Evolutionary conservation across 441 rosid genomes (phyloP).

Genomic region (Gossypium gossypioides): DNA sequence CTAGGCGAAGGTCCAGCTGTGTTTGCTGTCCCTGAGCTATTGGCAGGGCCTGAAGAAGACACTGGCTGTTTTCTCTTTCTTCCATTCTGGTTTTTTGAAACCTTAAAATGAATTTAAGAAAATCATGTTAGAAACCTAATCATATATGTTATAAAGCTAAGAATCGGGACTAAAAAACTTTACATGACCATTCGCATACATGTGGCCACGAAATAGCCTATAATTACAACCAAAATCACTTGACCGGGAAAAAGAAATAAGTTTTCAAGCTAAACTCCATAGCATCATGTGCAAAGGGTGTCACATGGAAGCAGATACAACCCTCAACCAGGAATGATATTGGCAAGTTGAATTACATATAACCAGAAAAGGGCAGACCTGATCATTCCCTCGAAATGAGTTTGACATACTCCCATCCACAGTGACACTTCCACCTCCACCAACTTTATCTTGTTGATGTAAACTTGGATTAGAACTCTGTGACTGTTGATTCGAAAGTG

Average conservation of each 20-base stretch:
- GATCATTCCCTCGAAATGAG: conserved; percentile 69
- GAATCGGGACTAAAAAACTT: background rate
- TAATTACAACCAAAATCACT: background rate
- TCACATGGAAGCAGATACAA: background rate
- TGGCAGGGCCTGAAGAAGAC: conserved; percentile 78
- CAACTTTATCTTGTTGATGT: conserved; percentile 58
- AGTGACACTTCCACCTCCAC: conserved; percentile 41
- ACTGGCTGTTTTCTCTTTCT: conserved; percentile 77
- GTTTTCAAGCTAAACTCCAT: background rate
- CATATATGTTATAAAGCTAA: background rate
- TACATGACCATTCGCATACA: background rate
- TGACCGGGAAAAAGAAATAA: background rate
- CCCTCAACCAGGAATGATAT: background rate
- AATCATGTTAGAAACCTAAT: conserved; percentile 26
- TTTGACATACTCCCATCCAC: conserved; percentile 69
- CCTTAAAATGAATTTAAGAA: conserved; percentile 38
- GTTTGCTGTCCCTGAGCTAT: conserved; percentile 73
- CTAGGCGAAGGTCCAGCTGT: conserved; percentile 74
- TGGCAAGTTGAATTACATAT: background rate
- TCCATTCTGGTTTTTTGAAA: conserved; percentile 60
- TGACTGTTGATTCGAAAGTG: conserved; percentile 59
- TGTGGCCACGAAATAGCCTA: background rate
- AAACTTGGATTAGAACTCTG: conserved; percentile 49
- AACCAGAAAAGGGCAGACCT: conserved; percentile 40
- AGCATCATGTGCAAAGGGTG: background rate